Base-by-base conservation (phyloP, 345 rosid genomes). In the Tarenaya hassleriana region DNA sequence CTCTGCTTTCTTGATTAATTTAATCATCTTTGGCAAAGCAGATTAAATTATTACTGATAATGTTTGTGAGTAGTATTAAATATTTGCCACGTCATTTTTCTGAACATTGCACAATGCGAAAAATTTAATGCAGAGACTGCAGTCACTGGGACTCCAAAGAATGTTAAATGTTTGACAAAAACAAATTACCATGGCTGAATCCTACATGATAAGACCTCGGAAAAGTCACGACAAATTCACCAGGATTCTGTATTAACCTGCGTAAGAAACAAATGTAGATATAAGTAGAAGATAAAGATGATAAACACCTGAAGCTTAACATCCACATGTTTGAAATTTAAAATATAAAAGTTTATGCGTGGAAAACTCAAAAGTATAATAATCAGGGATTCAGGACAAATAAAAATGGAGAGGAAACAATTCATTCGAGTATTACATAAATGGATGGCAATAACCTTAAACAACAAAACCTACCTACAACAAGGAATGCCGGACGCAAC, bases 161-260 rank as follows among this genome's bases (percentile, higher is more conserved):
- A 53, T 45, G 61, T 34, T 65, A 8, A 34, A 56, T 63, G 61
- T 16, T 32, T 43, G 47, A 63, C n/a, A n/a, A n/a, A n/a, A 62
- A 70, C 47, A 60, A 62, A 73, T 85, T 87, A 94, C 99, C 97
- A n/a, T 94, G 99, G 84, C 99, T 94, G 94, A 94, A 88, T 73
- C 99, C 99, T 60, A 80, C 84, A 74, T 94, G 99, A 71, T 94
- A 94, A 56, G 97, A 94, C 76, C 99, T 77, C 24, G 99, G 99
- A 72, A 94, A 94, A 55, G 99, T 94, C 76, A 94, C 99, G 46
- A 94, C 99, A 69, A 85, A 94, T 74, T 94, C 99, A 74, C 99
- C 99, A 50, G 95, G 97, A 73, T 82, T 74, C 75, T 88, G 99
- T 64, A 92, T 67, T 71, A 92, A 82, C 89, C 99, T 94, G 65